Base-by-base conservation (phyloP, 305 asterid genomes). In the Solanum hybrid region DNA sequence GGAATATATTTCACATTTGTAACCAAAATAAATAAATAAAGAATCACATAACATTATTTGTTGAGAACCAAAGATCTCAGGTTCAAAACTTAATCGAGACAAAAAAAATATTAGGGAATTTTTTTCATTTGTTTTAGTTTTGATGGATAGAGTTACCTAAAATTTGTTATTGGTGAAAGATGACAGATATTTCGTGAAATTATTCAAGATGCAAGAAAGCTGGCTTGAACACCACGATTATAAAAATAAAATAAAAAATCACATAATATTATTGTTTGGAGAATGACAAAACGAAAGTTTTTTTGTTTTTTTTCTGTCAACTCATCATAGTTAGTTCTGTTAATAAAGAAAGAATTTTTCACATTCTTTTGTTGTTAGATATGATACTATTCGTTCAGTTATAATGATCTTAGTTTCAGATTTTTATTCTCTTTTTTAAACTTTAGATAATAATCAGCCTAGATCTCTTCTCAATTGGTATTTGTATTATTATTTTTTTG, bases 331-430 rank as follows among this genome's bases (percentile, higher is more conserved):
- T 85, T 51, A 31, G 31, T 89, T 83, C 88, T 90, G 91, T 81
- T 51, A 92, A 79, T 91, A 89, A 86, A 86, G 73, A 82, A 86
- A 86, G 77, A 46, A 85, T 14, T 83, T 39, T 57, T 39, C 73
- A 34, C 89, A 40, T 89, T 74, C 87, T 57, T 77, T 51, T 81
- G 76, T 39, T 89, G 91, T 89, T 92, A 91, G 93, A 92, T 91
- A 91, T 89, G 93, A 85, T 90, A 61, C 90, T 87, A 88, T 34
- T 33, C 89, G 80, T 90, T 90, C 87, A 84, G 92, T 91, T 87
- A 87, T 87, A 87, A 84, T 77, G 28, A 77, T 74, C 89, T 89
- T 79, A 79, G 84, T 91, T 81, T 89, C 82, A 87, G 76, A 57
- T 85, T 85, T 81, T 57, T 85, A 83, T 83, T 83, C 73, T 40